Percentiles rank a stretch among this genome's conserved stretches.
Evolutionary conservation across 257 asterid genomes (phyloP).

Genomic region (Verbena officinalis): DNA sequence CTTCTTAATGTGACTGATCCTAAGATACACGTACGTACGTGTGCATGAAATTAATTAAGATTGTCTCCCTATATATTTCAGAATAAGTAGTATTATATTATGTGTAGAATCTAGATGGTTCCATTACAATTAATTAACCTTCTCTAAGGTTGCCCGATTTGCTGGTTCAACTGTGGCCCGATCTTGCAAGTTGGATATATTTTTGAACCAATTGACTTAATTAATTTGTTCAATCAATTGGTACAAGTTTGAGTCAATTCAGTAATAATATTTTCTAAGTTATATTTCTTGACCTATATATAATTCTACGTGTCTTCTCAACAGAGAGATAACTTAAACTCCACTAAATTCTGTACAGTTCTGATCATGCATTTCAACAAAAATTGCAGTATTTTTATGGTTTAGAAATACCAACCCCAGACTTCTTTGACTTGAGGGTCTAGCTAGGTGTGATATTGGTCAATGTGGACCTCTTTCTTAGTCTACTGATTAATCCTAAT

Average conservation of each 20-base stretch:
- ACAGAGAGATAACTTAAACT: conserved; percentile 10
- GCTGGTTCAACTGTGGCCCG: not conserved
- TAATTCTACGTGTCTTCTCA: conserved; percentile 30
- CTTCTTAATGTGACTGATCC: not conserved
- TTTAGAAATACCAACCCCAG: conserved; percentile 33
- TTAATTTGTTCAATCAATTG: conserved; percentile 25
- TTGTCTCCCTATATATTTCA: not conserved
- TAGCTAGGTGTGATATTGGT: conserved; percentile 3
- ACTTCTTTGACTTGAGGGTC: conserved; percentile 48
- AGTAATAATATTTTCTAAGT: not conserved
- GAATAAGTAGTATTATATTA: not conserved
- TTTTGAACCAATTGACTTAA: conserved; percentile 20
- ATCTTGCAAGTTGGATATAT: conserved; percentile 28
- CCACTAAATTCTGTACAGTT: conserved; percentile 1
- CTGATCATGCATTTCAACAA: not conserved
- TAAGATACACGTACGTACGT: conserved; percentile 10
- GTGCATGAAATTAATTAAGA: no score
- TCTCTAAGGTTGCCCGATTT: conserved; percentile 29
- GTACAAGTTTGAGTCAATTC: no score
- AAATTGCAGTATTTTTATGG: conserved; percentile 7
- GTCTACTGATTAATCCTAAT: no score
- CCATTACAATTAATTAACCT: not conserved
- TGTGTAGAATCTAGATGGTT: conserved; percentile 37
- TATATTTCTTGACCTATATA: not conserved
- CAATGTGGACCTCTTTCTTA: conserved; percentile 28